Conservation (phyloP, 2,329 filamentous ascomycete genomes). For the Aspergillus bombycis region DNA sequence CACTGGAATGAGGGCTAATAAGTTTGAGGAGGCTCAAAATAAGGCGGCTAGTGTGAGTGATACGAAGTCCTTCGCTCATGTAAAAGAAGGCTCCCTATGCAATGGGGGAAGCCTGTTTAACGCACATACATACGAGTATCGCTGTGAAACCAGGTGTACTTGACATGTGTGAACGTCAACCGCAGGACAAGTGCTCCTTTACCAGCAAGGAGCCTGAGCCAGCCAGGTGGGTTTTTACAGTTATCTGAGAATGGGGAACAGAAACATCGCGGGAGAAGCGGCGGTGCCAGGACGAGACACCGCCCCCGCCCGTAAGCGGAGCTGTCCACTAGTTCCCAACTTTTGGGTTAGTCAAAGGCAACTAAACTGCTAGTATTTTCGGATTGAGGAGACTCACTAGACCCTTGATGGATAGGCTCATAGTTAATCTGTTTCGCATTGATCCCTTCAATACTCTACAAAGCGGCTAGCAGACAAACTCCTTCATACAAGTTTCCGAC, state of each 20-base stretch:
- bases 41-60: background rate
- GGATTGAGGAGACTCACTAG: background rate
- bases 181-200: constrained; percentile 17
- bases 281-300: constrained; percentile 14
- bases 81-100: constrained; percentile 2
- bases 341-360: background rate
- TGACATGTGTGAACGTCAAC: background rate
- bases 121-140: constrained; percentile 1
- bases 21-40: background rate
- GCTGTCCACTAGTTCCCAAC: background rate
- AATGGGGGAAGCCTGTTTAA: background rate
- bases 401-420: background rate
- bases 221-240: constrained; percentile 17
- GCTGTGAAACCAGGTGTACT: background rate
- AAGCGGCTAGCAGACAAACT: background rate
- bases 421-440: constrained; percentile 1
- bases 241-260: constrained; percentile 11
- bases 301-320: constrained; percentile 10
- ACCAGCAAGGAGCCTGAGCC: constrained; percentile 29
- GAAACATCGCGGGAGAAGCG: constrained; percentile 3
- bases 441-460: background rate
- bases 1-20: background rate
- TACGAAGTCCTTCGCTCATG: background rate
- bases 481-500: background rate
- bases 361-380: background rate